Percentiles rank a stretch among this genome's conserved stretches.
Evolutionary conservation across 164 flowering plant genomes (phyloP).

Genomic region (Houttuynia cordata): DNA sequence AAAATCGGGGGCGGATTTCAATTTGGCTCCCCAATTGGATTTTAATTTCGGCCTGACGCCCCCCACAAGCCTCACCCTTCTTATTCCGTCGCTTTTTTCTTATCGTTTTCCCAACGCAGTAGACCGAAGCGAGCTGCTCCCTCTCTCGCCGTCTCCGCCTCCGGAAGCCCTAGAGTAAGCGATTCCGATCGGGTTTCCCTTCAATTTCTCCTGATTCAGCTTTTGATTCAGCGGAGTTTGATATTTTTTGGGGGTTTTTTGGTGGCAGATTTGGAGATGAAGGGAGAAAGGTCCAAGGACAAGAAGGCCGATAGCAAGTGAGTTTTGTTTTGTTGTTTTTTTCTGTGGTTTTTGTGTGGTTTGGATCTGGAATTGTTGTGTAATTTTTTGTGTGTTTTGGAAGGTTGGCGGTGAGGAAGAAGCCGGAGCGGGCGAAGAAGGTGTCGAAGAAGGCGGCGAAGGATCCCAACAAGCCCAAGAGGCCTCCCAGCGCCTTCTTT

Average conservation of each 20-base stretch:
- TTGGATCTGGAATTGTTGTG: background rate
- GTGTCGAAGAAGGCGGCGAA: conserved; percentile 24
- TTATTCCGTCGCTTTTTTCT: too few relatives aligned
- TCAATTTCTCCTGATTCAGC: conserved; percentile 4
- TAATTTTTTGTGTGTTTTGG: background rate
- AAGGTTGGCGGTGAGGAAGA: conserved; percentile 15
- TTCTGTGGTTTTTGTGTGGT: too few relatives aligned
- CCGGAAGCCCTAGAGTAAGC: conserved; percentile 16
- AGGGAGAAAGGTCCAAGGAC: conserved; percentile 25
- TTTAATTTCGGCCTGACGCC: too few relatives aligned
- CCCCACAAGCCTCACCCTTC: background rate
- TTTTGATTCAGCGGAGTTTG: conserved; percentile 21
- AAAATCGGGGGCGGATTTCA: conserved; percentile 7
- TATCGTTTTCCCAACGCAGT: background rate
- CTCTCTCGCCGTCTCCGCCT: background rate
- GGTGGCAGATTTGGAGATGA: conserved; percentile 26
- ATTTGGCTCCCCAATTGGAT: too few relatives aligned
- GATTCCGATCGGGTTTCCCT: background rate
- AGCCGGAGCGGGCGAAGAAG: conserved; percentile 12
- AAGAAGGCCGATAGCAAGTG: conserved; percentile 26
- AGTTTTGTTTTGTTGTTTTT: conserved; percentile 3
- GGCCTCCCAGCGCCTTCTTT: conserved; percentile 89
- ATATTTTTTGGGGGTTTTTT: conserved; percentile 2
- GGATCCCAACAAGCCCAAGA: conserved; percentile 91
- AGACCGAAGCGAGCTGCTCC: conserved; percentile 2